These are phyloP conservation scores for Camillea tinctor DNA, from an alignment of 2,329 filamentous ascomycete genomes.

Conservation along the genomic window DNA sequence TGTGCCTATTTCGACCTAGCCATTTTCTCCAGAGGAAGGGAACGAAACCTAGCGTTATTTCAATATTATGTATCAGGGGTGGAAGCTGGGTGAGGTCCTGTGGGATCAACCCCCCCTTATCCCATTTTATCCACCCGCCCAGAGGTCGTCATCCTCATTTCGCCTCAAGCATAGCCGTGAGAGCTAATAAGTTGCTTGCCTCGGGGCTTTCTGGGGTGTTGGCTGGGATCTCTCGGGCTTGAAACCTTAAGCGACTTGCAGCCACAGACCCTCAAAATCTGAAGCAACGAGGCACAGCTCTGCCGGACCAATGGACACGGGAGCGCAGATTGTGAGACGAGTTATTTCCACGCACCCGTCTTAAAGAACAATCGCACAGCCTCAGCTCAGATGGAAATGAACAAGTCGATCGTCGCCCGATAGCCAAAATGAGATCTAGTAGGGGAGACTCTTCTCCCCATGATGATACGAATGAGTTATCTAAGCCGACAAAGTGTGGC, in stretches of 20 bases:
- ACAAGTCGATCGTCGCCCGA: background rate
- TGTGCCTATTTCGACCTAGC: too few relatives aligned
- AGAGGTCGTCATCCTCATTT: constrained; percentile 23
- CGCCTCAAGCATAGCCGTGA: constrained; percentile 12
- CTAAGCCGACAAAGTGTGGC: background rate
- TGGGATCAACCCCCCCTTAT: constrained; percentile 1
- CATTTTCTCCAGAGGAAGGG: background rate
- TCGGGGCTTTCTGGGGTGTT: constrained; percentile 12
- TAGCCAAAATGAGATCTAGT: background rate
- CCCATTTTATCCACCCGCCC: background rate
- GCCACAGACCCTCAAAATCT: constrained; percentile 14
- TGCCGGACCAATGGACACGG: constrained; percentile 12
- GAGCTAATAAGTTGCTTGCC: constrained; percentile 6
- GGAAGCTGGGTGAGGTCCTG: background rate
- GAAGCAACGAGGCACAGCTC: constrained; percentile 14
- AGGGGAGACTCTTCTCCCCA: background rate
- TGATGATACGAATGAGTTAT: background rate
- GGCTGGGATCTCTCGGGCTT: constrained; percentile 9
- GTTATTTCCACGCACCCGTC: constrained; percentile 19
- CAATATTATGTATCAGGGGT: background rate
- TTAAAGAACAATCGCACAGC: constrained; percentile 8
- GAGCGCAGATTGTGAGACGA: constrained; percentile 24
- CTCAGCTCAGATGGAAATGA: constrained; percentile 11
- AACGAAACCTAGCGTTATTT: background rate
- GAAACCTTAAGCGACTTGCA: constrained; percentile 12